These are phyloP conservation scores for Colletotrichum liaoningense DNA, from an alignment of 2,329 filamentous ascomycete genomes.

Conservation along the genomic window DNA sequence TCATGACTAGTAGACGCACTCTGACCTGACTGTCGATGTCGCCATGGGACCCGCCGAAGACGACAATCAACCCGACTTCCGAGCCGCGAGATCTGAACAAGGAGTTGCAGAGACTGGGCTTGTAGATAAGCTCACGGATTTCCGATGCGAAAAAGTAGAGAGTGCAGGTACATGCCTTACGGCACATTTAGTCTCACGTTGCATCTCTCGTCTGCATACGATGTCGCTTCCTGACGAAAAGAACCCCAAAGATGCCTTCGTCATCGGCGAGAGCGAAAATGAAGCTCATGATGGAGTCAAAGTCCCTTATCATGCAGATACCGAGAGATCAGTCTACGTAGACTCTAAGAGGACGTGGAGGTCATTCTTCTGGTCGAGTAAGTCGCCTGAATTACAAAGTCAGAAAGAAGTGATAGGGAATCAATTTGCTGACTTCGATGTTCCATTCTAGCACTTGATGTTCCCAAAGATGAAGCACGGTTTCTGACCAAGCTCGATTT, in stretches of 20 bases:
- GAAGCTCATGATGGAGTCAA: neutral
- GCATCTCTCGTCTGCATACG: neutral
- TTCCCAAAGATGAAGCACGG: constrained; percentile 40
- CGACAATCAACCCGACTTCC: constrained; percentile 2
- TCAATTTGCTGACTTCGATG: neutral
- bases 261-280: neutral
- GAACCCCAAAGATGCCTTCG: neutral
- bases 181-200: too few relatives aligned
- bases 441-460: constrained; percentile 37
- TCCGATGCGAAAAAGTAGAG: neutral
- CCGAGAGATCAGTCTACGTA: neutral
- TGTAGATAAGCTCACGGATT: neutral
- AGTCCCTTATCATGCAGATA: neutral
- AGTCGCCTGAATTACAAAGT: neutral
- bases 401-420: neutral
- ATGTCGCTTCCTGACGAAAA: constrained; percentile 15
- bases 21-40: constrained; percentile 9
- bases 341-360: constrained; percentile 58
- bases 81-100: neutral
- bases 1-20: neutral
- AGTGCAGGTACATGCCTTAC: neutral
- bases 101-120: fast-evolving
- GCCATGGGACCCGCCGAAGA: constrained; percentile 29
- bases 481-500: constrained; percentile 43
- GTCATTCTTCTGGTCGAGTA: constrained; percentile 42